Conservation (phyloP, 768 basidiomycete genomes). For the Lactarius pseudohatsudake region DNA sequence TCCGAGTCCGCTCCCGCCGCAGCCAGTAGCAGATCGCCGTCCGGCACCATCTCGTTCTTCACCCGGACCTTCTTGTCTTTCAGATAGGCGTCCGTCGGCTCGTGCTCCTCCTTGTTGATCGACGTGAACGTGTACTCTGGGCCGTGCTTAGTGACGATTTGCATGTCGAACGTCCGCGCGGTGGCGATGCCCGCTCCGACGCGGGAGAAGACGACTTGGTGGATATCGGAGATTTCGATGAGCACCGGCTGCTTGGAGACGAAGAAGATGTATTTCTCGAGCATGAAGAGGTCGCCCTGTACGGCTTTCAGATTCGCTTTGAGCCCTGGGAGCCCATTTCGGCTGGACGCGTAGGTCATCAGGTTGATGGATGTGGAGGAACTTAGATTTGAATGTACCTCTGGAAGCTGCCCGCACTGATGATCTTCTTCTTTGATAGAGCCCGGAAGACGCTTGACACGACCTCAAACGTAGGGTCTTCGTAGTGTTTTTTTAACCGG, state of each 20-base stretch:
- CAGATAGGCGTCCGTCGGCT: slow-evolving; percentile 79
- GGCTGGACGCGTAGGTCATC: slow-evolving; percentile 45
- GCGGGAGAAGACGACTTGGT: slow-evolving; percentile 89
- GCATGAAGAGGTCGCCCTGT: slow-evolving; percentile 95
- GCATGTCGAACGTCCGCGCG: slow-evolving; percentile 91
- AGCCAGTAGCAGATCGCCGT: slow-evolving; percentile 72
- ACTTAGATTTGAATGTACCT: slow-evolving; percentile 48
- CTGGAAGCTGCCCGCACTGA: slow-evolving; percentile 81
- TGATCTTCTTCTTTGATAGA: slow-evolving; percentile 87
- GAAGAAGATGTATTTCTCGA: slow-evolving; percentile 97
- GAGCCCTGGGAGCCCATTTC: slow-evolving; percentile 89
- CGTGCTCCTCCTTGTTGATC: slow-evolving; percentile 95
- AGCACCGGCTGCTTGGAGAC: slow-evolving; percentile 94
- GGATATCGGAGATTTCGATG: slow-evolving; percentile 86
- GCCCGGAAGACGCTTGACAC: slow-evolving; percentile 93
- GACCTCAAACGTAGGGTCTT: slow-evolving; percentile 93
- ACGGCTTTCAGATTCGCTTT: slow-evolving; percentile 97
- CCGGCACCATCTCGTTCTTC: slow-evolving; percentile 94
- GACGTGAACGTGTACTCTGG: slow-evolving; percentile 89
- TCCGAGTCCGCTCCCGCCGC: slow-evolving; percentile 71
- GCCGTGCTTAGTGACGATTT: slow-evolving; percentile 81
- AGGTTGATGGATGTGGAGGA: background rate
- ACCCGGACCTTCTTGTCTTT: slow-evolving; percentile 88
- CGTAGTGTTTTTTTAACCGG: slow-evolving; percentile 88
- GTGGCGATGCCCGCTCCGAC: slow-evolving; percentile 86